Base-by-base conservation (phyloP, 306 rosid genomes). In the Cyamopsis tetragonoloba region DNA sequence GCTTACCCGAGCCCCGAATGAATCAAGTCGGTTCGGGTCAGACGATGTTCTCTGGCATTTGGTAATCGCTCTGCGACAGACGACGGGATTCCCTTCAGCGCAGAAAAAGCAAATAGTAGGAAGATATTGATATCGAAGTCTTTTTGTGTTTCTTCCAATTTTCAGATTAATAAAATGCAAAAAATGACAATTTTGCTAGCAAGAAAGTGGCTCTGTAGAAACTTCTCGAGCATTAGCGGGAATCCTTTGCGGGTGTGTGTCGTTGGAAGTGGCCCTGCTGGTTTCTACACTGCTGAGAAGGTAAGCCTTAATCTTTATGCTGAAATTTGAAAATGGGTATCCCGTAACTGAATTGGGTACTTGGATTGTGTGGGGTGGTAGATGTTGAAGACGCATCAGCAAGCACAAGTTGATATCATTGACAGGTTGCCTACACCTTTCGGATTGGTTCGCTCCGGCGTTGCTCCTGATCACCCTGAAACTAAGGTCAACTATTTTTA, bases 381-480 rank as follows among this genome's bases (percentile, higher is more conserved):
- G 99, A 78, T 93, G 88, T 58, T 85, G 85, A 93, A 93, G 87
- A 72, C 74, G 6, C 87, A 81, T 42, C 83, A 76, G 70, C 77
- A 83, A 69, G 90, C 90, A 9, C 77, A 80, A 46, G 88, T 93
- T 75, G 96, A 93, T 67, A 86, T 90, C 75, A 80, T 90, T 57
- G 99, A 93, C 64, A 84, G 97, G 20, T 77, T 93, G 80, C 99
- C 89, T 0, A 85, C 91, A 5, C 99, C 99, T 43, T 93, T 93
- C 0, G 95, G 96, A 8, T 81, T 93, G 69, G 97, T 93, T 23
- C 89, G 95, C 50, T 90, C 90, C 1, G 97, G 96, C 68, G 97
- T 90, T 38, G 99, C 99, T 6, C 99, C 97, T 11, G 97, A 93
- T 83, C 97, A 93, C 70, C 99, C 96, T 28, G 99, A 93, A 83